These are phyloP conservation scores for Leccinum fibrillosum DNA, from an alignment of 768 basidiomycete genomes.

Conservation along the genomic window DNA sequence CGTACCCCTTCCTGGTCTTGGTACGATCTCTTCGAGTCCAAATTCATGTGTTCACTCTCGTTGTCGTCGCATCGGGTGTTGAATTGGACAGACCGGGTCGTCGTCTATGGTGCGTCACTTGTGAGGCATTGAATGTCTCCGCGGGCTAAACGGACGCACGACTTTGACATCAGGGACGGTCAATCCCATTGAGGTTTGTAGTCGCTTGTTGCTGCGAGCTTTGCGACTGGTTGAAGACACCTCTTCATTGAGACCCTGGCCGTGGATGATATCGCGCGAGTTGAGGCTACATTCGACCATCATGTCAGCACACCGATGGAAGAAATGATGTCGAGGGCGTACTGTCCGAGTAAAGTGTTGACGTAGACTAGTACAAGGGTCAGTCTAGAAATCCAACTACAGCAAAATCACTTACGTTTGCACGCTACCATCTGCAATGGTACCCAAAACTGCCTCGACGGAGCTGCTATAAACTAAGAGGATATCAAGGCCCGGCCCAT, in stretches of 20 bases:
- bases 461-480: constrained; percentile 22
- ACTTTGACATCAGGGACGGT: constrained; percentile 9
- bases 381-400: not conserved
- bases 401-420: constrained; percentile 16
- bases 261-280: constrained; percentile 14
- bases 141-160: constrained; percentile 6
- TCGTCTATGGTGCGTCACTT: constrained; percentile 8
- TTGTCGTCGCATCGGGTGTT: not conserved
- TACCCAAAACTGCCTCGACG: constrained; percentile 24
- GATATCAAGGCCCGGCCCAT: not conserved
- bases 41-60: constrained; percentile 4
- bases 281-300: constrained; percentile 22
- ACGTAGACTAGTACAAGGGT: constrained; percentile 23
- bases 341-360: constrained; percentile 28
- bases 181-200: constrained; percentile 12
- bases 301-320: not conserved
- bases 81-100: constrained; percentile 15
- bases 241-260: constrained; percentile 26
- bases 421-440: constrained; percentile 25
- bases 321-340: not conserved
- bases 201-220: not conserved
- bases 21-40: constrained; percentile 18
- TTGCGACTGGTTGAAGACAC: constrained; percentile 12
- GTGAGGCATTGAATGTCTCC: not conserved
- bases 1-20: constrained; percentile 12